phyloP scores from a whole-genome alignment of 768 basidiomycete genomes.

The Collybiopsis luxurians region DNA sequence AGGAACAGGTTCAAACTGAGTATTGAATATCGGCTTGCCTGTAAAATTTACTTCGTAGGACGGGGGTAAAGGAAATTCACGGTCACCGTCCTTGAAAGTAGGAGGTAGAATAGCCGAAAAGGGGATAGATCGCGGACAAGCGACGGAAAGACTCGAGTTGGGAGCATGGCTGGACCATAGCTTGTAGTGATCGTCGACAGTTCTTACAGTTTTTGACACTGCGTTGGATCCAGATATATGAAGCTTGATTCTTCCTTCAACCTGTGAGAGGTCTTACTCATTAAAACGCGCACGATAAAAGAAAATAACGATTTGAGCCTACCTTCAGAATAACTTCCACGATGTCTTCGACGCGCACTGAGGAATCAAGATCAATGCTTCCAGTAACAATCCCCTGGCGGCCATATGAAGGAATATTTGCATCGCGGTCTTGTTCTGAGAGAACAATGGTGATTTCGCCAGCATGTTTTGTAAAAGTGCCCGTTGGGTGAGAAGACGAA shows the following conservation, averaged over 20 bases:
- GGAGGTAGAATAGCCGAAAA: slow-evolving; percentile 5
- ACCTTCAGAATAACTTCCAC: slow-evolving; percentile 1
- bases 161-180: not conserved
- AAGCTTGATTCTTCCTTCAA: slow-evolving; percentile 5
- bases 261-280: not conserved
- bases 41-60: slow-evolving; percentile 8
- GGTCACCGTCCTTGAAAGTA: slow-evolving; percentile 5
- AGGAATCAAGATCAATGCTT: slow-evolving; percentile 1
- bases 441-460: slow-evolving; percentile 1
- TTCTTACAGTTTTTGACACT: not conserved
- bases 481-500: not conserved
- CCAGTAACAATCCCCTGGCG: not conserved
- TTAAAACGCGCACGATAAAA: not conserved
- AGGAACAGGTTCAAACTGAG: not conserved
- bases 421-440: slow-evolving; percentile 4
- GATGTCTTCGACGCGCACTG: not conserved
- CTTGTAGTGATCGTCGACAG: not conserved
- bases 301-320: not conserved
- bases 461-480: slow-evolving; percentile 1
- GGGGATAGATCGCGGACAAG: not conserved
- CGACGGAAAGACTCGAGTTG: not conserved
- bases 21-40: not conserved
- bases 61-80: slow-evolving; percentile 4
- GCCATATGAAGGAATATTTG: not conserved
- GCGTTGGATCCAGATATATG: not conserved